A percentile compares a stretch with the other conserved stretches of the same genome.
These are phyloP conservation scores for Penicillium chermesinum DNA, from an alignment of 495 filamentous ascomycete species.

Conservation along the genomic window DNA sequence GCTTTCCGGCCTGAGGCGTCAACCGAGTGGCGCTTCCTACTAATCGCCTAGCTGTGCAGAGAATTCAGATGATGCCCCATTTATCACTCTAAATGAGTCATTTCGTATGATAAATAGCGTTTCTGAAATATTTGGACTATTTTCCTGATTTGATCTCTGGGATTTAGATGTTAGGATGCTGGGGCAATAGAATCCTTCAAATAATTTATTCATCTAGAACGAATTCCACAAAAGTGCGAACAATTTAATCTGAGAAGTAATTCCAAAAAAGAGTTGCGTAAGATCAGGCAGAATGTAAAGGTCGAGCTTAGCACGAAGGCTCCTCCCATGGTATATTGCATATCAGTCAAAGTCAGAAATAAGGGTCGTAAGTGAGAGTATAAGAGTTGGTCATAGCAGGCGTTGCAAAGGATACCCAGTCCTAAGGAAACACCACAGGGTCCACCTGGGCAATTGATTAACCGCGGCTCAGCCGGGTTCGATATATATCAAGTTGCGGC, in stretches of 20 bases:
- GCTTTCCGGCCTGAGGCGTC: slow-evolving; percentile 7
- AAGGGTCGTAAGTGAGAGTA: slow-evolving; percentile 23
- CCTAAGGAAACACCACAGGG: slow-evolving; percentile 8
- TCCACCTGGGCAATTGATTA: slow-evolving; percentile 14
- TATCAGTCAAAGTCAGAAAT: slow-evolving; percentile 9
- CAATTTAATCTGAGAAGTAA: no score
- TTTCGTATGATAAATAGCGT: no score
- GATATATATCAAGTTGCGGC: slow-evolving; percentile 3
- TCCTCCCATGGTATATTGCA: slow-evolving; percentile 30
- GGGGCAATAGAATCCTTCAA: no score
- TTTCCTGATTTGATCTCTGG: no score
- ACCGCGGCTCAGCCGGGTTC: slow-evolving; percentile 23
- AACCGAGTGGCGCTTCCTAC: not conserved
- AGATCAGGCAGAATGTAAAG: not conserved
- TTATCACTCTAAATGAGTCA: no score
- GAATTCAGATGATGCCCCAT: no score
- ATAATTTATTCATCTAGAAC: not conserved
- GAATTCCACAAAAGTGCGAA: not conserved
- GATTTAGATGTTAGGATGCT: no score
- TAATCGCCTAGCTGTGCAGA: no score
- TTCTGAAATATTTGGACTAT: no score
- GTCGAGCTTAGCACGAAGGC: slow-evolving; percentile 9
- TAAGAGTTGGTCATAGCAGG: slow-evolving; percentile 27
- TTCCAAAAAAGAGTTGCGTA: no score
- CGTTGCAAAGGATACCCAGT: slow-evolving; percentile 19